Conservation (phyloP, 768 basidiomycete species). For the Kwoniella mangroviensis region DNA sequence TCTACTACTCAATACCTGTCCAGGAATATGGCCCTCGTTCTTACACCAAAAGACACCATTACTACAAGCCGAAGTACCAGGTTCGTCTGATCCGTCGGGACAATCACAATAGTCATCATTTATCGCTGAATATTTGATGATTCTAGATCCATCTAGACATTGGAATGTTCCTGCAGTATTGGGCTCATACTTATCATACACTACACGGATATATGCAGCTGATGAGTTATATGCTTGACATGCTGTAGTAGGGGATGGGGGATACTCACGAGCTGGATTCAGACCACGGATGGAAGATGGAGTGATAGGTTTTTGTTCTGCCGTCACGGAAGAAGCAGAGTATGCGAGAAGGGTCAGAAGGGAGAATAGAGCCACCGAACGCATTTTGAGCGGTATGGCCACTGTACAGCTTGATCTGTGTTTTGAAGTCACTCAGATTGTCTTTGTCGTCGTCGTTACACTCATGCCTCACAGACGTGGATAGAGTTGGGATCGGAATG, state of each 20-base stretch:
- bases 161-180: constrained; percentile 62
- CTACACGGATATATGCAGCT: constrained; percentile 7
- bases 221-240: neutral
- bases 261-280: constrained; percentile 36
- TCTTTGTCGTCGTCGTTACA: neutral
- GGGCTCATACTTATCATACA: constrained; percentile 33
- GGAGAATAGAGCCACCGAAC: constrained; percentile 8
- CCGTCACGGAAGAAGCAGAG: constrained; percentile 4
- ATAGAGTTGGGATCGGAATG: neutral
- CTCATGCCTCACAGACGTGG: neutral
- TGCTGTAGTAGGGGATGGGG: neutral
- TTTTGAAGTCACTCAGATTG: neutral
- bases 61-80: constrained; percentile 85
- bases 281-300: constrained; percentile 32
- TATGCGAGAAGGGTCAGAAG: constrained; percentile 13
- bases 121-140: constrained; percentile 77
- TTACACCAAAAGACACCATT: constrained; percentile 77
- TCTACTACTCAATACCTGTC: constrained; percentile 74
- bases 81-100: constrained; percentile 91
- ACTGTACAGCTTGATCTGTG: neutral
- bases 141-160: constrained; percentile 79
- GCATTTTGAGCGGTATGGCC: constrained; percentile 5
- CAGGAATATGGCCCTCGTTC: constrained; percentile 86
- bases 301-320: constrained; percentile 29
- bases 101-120: constrained; percentile 98